Percentiles rank a stretch among this genome's conserved stretches.
Evolutionary conservation across 768 basidiomycete species (phyloP).

Genomic region (Solioccasus polychromus): DNA sequence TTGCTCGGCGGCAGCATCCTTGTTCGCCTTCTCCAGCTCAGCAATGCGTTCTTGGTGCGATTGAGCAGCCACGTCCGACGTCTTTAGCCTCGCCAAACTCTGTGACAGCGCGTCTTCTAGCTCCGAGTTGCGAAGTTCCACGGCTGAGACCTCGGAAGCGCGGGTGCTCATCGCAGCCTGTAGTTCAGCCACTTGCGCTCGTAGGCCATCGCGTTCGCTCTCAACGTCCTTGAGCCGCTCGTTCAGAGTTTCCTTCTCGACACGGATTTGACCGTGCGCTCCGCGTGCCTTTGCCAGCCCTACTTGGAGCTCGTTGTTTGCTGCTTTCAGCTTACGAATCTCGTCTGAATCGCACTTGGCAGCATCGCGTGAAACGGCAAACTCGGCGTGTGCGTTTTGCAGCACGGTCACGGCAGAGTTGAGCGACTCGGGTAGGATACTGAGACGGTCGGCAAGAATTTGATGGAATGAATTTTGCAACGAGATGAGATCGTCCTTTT

Average conservation of each 20-base stretch:
- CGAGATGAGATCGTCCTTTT: constrained; percentile 46
- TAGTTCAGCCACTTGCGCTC: constrained; percentile 52
- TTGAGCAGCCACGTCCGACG: constrained; percentile 67
- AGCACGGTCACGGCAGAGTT: constrained; percentile 50
- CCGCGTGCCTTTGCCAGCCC: constrained; percentile 76
- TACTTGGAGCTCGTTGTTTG: constrained; percentile 67
- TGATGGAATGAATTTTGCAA: constrained; percentile 54
- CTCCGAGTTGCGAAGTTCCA: constrained; percentile 53
- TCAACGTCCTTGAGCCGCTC: constrained; percentile 63
- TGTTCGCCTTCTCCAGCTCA: constrained; percentile 60
- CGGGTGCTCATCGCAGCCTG: constrained; percentile 44
- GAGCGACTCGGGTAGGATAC: constrained; percentile 58
- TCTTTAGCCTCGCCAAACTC: constrained; percentile 67
- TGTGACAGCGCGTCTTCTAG: constrained; percentile 73
- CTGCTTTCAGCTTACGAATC: constrained; percentile 47
- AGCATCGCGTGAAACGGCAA: constrained; percentile 53
- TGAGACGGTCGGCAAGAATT: constrained; percentile 51
- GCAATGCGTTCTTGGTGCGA: constrained; percentile 56
- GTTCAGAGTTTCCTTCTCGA: constrained; percentile 72
- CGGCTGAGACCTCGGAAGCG: constrained; percentile 42
- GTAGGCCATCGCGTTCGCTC: constrained; percentile 61
- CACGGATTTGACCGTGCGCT: constrained; percentile 72
- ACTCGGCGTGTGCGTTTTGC: constrained; percentile 60
- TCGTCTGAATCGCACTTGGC: constrained; percentile 68
- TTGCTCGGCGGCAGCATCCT: constrained; percentile 54